A percentile compares a stretch with the other conserved stretches of the same genome.
These are phyloP conservation scores for Gigaspora rosea DNA, from an alignment of 192 early-diverging fungal species.

Conservation along the genomic window DNA sequence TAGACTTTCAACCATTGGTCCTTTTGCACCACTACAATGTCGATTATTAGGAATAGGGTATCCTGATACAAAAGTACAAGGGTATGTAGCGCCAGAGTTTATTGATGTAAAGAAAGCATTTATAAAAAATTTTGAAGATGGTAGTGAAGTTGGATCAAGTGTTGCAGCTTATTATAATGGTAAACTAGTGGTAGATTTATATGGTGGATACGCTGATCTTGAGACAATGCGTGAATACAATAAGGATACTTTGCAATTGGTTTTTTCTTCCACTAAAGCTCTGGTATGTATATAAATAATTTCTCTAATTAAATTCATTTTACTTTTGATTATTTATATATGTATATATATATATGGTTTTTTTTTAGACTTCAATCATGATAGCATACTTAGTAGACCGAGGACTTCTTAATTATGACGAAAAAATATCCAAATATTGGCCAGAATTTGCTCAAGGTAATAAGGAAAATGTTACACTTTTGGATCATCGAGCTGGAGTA, in stretches of 20 bases:
- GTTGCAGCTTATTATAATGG: constrained; percentile 51
- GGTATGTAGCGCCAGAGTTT: constrained; percentile 8
- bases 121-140: constrained; percentile 13
- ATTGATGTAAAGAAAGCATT: neutral
- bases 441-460: no score
- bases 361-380: constrained; percentile 48
- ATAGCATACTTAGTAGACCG: constrained; percentile 61
- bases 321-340: neutral
- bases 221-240: constrained; percentile 43
- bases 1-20: neutral
- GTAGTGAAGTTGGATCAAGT: constrained; percentile 50
- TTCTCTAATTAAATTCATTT: neutral
- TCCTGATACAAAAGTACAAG: neutral
- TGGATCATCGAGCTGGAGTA: no score
- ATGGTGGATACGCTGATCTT: constrained; percentile 56
- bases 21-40: constrained; percentile 18
- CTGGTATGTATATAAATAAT: constrained; percentile 43
- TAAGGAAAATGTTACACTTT: no score
- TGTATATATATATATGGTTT: no score
- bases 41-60: constrained; percentile 12
- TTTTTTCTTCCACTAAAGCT: constrained; percentile 65
- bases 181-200: constrained; percentile 17
- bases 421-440: constrained; percentile 38
- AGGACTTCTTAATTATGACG: constrained; percentile 52
- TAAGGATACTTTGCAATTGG: constrained; percentile 61